phyloP scores from a whole-genome alignment of 352 stramenopile genomes.

The Globisporangium radiosum region DNA sequence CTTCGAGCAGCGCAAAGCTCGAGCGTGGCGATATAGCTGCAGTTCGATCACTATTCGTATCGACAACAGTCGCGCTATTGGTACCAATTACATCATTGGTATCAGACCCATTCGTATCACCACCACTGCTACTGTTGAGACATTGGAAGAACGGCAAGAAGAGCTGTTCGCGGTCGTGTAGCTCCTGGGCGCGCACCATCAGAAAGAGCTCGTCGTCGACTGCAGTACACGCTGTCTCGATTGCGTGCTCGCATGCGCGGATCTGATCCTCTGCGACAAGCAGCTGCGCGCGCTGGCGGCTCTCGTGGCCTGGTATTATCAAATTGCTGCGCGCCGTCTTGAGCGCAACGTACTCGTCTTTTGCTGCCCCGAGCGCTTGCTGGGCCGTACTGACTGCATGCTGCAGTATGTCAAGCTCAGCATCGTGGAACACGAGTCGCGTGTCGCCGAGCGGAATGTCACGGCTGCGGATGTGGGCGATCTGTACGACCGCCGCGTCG shows the following conservation, averaged over 20 bases:
- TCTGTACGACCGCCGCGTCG: slow-evolving; percentile 21
- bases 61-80: no score
- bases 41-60: no score
- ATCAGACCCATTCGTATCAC: no score
- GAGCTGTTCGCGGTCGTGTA: slow-evolving; percentile 51
- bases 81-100: no score
- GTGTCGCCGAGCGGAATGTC: slow-evolving; percentile 44
- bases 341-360: slow-evolving; percentile 65
- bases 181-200: slow-evolving; percentile 45
- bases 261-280: slow-evolving; percentile 76
- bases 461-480: slow-evolving; percentile 30
- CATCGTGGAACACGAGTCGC: slow-evolving; percentile 55
- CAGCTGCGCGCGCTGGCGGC: slow-evolving; percentile 55
- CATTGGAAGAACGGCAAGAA: slow-evolving; percentile 58
- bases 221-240: slow-evolving; percentile 39
- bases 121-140: slow-evolving; percentile 14
- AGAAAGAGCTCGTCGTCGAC: slow-evolving; percentile 77
- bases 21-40: no score
- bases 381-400: slow-evolving; percentile 43
- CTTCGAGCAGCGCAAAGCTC: slow-evolving; percentile 29
- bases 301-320: slow-evolving; percentile 33
- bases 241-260: slow-evolving; percentile 42
- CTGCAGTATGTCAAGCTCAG: slow-evolving; percentile 41
- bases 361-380: slow-evolving; percentile 30
- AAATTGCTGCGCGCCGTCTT: slow-evolving; percentile 32